Conservation (phyloP, 129 eudicot species). For the Dittrichia graveolens region DNA sequence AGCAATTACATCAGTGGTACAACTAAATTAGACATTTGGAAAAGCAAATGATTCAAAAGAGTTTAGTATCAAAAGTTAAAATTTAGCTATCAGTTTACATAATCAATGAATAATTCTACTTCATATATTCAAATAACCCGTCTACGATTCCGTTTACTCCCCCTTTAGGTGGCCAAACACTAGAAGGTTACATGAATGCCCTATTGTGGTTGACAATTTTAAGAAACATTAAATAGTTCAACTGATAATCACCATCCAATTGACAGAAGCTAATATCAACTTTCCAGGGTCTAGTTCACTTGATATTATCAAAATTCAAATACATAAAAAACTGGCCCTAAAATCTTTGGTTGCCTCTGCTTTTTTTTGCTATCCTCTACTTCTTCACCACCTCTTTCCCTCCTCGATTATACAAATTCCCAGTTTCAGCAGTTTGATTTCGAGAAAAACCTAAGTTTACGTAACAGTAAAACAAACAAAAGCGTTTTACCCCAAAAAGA, state of each 20-base stretch:
- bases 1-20: slow-evolving; percentile 2
- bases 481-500: background rate
- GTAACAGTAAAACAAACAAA: background rate
- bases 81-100: background rate
- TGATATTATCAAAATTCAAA: background rate
- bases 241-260: background rate
- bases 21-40: background rate
- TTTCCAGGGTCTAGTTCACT: background rate
- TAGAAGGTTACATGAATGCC: background rate
- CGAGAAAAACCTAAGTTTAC: slow-evolving; percentile 9
- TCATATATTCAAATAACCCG: background rate
- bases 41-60: background rate
- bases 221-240: background rate
- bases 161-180: background rate
- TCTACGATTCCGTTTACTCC: background rate
- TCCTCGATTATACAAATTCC: background rate
- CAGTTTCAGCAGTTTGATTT: background rate
- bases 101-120: background rate
- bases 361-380: background rate
- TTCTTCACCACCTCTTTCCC: background rate
- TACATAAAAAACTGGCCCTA: background rate
- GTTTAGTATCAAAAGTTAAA: background rate
- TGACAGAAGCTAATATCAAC: background rate
- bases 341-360: too few species aligned
- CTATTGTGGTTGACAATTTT: background rate